phyloP scores from a whole-genome alignment of 768 basidiomycete genomes.

The Basidioascus undulatus region DNA sequence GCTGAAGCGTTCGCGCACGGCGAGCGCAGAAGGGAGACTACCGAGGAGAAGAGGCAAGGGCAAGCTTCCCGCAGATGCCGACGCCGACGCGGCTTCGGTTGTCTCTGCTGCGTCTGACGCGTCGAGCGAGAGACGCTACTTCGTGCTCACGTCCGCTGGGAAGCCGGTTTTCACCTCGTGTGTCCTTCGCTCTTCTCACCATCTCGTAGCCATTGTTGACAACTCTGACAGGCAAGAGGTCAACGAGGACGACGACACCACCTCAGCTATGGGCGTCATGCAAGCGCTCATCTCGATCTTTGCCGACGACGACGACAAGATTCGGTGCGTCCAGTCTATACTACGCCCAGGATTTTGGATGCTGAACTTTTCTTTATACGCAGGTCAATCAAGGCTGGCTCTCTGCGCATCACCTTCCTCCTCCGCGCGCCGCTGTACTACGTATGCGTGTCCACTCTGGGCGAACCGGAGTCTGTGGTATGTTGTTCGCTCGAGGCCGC shows the following conservation, averaged over 20 bases:
- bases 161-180: slow-evolving; percentile 92
- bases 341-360: slow-evolving; percentile 15
- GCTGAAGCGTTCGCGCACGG: too few relatives aligned
- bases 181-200: slow-evolving; percentile 4
- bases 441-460: slow-evolving; percentile 73
- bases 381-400: slow-evolving; percentile 58
- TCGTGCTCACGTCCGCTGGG: slow-evolving; percentile 78
- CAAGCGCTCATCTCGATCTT: slow-evolving; percentile 92
- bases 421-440: slow-evolving; percentile 75
- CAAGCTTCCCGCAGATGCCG: too few relatives aligned
- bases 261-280: slow-evolving; percentile 69
- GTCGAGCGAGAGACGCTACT: slow-evolving; percentile 70
- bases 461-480: slow-evolving; percentile 87
- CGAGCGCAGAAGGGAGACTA: too few relatives aligned
- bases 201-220: background rate
- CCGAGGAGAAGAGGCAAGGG: too few relatives aligned
- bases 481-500: background rate
- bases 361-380: background rate
- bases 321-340: slow-evolving; percentile 16
- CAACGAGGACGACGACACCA: slow-evolving; percentile 29
- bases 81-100: too few relatives aligned
- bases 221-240: slow-evolving; percentile 1
- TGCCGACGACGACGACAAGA: slow-evolving; percentile 64
- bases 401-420: slow-evolving; percentile 62
- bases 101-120: too few relatives aligned